Evolutionary conservation across 1,284 basidiomycete species (phyloP).

Genomic region (Ceratobasidium sp.): DNA sequence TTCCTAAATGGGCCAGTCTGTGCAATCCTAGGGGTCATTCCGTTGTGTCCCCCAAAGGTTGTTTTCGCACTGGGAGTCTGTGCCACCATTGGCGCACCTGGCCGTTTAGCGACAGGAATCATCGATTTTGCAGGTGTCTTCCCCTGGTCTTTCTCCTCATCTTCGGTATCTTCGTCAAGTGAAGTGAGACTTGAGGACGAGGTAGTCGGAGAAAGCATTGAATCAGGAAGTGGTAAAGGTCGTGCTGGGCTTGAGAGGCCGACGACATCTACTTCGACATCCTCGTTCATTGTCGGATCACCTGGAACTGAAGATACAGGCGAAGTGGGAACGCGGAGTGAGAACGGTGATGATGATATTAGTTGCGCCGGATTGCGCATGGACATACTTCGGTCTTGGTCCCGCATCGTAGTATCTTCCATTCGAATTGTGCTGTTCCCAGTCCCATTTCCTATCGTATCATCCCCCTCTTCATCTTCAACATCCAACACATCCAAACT

Average conservation of each 20-base stretch:
- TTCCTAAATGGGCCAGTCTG: not conserved
- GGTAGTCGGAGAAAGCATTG: not conserved
- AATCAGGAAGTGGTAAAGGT: not conserved
- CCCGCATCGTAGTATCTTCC: not conserved
- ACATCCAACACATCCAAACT: constrained; percentile 20
- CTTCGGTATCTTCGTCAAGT: not conserved
- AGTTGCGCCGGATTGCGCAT: constrained; percentile 8
- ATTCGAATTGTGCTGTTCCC: not conserved
- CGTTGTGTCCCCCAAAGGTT: not conserved
- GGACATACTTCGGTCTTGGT: constrained; percentile 14
- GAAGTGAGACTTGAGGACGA: constrained; percentile 16
- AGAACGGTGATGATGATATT: constrained; percentile 11
- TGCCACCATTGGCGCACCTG: not conserved
- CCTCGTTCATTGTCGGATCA: constrained; percentile 3
- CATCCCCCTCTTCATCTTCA: not conserved
- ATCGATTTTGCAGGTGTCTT: constrained; percentile 12
- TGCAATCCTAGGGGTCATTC: not conserved
- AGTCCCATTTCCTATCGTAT: constrained; percentile 6
- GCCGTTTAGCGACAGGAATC: constrained; percentile 32
- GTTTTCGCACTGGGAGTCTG: not conserved
- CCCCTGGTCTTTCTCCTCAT: not conserved
- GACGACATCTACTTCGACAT: not conserved
- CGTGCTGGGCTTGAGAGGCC: constrained; percentile 1
- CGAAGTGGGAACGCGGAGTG: constrained; percentile 20
- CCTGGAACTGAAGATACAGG: constrained; percentile 27